Percentiles rank a stretch among this genome's conserved stretches.
phyloP scores from a whole-genome alignment of 305 asterid species.

The Coffea humblotiana region DNA sequence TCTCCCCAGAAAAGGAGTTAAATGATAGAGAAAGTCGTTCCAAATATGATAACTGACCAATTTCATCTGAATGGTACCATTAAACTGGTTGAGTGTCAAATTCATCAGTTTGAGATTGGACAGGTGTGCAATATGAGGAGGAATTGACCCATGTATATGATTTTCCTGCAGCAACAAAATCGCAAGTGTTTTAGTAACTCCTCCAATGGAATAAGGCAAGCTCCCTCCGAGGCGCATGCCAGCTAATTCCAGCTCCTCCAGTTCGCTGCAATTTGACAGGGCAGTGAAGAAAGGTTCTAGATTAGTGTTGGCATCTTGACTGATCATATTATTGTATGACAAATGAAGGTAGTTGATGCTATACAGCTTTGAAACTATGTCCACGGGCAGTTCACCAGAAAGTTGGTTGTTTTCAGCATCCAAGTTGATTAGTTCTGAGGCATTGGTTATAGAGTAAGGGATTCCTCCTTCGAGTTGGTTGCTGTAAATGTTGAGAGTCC shows the following conservation, averaged over 20 bases:
- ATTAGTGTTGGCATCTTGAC: conserved; percentile 40
- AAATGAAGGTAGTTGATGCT: conserved; percentile 37
- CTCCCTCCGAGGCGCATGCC: conserved; percentile 41
- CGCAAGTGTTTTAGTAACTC: conserved; percentile 18
- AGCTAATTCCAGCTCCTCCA: conserved; percentile 39
- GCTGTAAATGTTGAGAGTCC: conserved; percentile 32
- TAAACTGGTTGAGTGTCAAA: not conserved
- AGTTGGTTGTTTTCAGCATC: conserved; percentile 33
- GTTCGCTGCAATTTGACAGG: conserved; percentile 33
- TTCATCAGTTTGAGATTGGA: too few species aligned
- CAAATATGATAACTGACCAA: conserved; percentile 28
- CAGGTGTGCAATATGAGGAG: too few species aligned
- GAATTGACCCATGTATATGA: too few species aligned
- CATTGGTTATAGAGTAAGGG: conserved; percentile 35
- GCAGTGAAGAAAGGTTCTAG: conserved; percentile 40
- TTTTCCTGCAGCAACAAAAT: too few species aligned
- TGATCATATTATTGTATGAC: conserved; percentile 39
- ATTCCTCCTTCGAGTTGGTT: conserved; percentile 35
- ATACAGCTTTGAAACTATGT: conserved; percentile 23
- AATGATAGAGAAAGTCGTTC: conserved; percentile 42
- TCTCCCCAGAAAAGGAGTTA: conserved; percentile 37
- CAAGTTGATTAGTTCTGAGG: conserved; percentile 24
- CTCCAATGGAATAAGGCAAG: conserved; percentile 29
- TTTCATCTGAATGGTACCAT: conserved; percentile 34
- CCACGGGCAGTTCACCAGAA: conserved; percentile 39